phyloP scores from a whole-genome alignment of 1,284 basidiomycete genomes.

The Meripilus lineatus region DNA sequence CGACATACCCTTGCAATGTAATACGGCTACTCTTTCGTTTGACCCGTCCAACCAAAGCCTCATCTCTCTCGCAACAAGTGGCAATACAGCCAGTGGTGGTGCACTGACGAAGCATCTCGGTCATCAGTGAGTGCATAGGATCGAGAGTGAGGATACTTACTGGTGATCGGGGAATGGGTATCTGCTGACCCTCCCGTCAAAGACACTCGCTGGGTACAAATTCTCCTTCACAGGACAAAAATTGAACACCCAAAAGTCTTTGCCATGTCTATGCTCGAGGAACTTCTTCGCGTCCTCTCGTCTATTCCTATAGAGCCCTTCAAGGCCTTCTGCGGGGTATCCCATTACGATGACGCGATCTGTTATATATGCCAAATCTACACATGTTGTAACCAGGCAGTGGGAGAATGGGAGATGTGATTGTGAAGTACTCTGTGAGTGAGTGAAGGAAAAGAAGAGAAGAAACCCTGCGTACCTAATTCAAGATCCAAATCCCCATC shows the following conservation, averaged over 20 bases:
- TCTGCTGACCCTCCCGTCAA: constrained; percentile 71
- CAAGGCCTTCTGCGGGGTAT: constrained; percentile 81
- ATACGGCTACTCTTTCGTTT: constrained; percentile 67
- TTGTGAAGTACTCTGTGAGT: not conserved
- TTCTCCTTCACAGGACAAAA: constrained; percentile 79
- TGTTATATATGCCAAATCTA: constrained; percentile 82
- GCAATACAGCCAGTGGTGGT: constrained; percentile 78
- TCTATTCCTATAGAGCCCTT: constrained; percentile 78
- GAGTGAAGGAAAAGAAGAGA: not conserved
- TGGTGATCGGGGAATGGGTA: constrained; percentile 90
- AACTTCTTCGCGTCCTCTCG: constrained; percentile 77
- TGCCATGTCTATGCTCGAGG: constrained; percentile 67
- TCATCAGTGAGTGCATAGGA: not conserved
- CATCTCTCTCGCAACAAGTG: constrained; percentile 77
- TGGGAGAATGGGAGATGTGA: not conserved
- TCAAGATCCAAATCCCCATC: constrained; percentile 68
- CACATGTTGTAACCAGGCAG: not conserved
- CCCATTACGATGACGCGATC: constrained; percentile 83
- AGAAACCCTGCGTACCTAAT: constrained; percentile 45
- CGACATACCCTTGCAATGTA: constrained; percentile 83
- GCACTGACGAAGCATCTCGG: constrained; percentile 40
- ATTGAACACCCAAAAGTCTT: constrained; percentile 85
- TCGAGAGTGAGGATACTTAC: constrained; percentile 36
- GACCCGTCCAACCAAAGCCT: constrained; percentile 71
- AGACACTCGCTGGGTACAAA: constrained; percentile 55